phyloP scores from a whole-genome alignment of 768 basidiomycete genomes.

The Lactarius tabidus region DNA sequence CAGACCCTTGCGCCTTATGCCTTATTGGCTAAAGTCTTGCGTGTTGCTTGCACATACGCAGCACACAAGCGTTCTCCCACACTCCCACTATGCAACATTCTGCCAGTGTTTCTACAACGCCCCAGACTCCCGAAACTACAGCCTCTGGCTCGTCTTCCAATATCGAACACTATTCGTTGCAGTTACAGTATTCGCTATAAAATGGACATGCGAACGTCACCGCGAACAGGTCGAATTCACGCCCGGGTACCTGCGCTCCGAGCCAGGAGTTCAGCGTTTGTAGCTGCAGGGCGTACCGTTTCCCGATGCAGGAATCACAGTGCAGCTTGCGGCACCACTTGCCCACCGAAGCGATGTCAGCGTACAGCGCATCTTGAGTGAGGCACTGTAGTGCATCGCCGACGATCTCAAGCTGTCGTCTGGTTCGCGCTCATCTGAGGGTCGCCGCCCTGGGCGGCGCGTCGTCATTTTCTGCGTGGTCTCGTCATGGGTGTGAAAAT shows the following conservation, averaged over 20 bases:
- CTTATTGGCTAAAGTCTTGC: too few relatives aligned
- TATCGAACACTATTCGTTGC: too few relatives aligned
- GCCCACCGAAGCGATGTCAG: background rate
- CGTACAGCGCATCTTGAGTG: slow-evolving; percentile 15
- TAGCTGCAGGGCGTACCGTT: slow-evolving; percentile 13
- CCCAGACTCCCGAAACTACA: background rate
- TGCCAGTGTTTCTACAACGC: background rate
- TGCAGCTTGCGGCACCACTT: slow-evolving; percentile 1
- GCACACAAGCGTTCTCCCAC: too few relatives aligned
- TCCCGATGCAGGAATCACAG: slow-evolving; percentile 21
- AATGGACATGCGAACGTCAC: slow-evolving; percentile 42
- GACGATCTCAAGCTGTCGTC: background rate
- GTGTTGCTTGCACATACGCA: too few relatives aligned
- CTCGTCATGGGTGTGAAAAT: background rate
- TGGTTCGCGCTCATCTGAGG: background rate
- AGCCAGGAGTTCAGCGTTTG: too few relatives aligned
- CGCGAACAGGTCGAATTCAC: slow-evolving; percentile 34
- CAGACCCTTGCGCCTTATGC: too few relatives aligned
- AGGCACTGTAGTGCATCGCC: background rate
- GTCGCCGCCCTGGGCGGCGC: background rate
- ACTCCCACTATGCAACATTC: background rate
- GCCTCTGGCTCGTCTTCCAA: background rate
- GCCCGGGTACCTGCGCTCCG: slow-evolving; percentile 36
- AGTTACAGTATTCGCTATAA: slow-evolving; percentile 53
- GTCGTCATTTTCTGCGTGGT: slow-evolving; percentile 8